These are phyloP conservation scores for Trichoderma simmonsii DNA, from an alignment of 2,329 filamentous ascomycete genomes.

Conservation along the genomic window DNA sequence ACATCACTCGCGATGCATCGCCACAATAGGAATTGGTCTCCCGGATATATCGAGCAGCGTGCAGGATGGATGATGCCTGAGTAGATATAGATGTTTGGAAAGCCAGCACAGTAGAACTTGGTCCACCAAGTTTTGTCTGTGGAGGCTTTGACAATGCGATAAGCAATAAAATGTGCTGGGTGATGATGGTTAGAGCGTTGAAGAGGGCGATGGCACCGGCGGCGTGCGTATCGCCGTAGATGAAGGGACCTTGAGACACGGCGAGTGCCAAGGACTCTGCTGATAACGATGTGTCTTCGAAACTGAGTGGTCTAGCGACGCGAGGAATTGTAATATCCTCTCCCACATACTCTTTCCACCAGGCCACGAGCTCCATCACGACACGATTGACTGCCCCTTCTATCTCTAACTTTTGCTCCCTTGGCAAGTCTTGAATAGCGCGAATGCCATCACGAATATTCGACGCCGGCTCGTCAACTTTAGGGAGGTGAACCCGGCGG, in stretches of 20 bases:
- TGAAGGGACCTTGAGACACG: neutral
- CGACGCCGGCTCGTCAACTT: neutral
- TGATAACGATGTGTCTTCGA: neutral
- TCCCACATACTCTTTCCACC: neutral
- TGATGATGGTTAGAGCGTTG: neutral
- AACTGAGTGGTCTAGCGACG: neutral
- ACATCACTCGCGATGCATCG: neutral
- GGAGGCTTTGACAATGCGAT: neutral
- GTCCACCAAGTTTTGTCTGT: neutral
- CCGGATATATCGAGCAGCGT: neutral
- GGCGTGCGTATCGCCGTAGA: neutral
- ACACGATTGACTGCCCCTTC: neutral
- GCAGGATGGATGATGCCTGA: neutral
- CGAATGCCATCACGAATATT: neutral
- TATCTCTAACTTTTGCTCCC: neutral
- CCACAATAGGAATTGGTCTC: neutral
- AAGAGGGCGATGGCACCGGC: neutral
- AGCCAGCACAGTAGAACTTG: neutral
- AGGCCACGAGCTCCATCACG: neutral
- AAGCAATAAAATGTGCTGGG: neutral
- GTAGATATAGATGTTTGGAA: neutral
- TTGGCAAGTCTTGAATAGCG: neutral
- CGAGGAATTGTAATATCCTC: neutral
- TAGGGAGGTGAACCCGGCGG: neutral
- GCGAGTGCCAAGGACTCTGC: neutral